Evolutionary conservation across 176 grass and related monocot species (phyloP).

Genomic region (Leersia perrieri): DNA sequence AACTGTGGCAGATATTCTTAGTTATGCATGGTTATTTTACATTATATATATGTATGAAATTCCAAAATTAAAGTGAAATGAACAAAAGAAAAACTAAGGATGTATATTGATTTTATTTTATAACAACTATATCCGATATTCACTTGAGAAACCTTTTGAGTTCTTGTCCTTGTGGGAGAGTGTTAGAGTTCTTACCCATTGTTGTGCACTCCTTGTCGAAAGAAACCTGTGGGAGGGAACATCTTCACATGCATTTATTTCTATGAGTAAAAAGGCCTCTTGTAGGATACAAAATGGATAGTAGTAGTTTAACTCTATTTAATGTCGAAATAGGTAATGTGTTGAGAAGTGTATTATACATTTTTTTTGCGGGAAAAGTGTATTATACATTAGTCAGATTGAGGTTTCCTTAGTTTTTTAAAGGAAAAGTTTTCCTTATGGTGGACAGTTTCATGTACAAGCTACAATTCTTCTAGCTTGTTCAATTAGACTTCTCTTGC

Average conservation of each 20-base stretch:
- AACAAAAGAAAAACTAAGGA: background rate
- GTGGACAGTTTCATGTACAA: background rate
- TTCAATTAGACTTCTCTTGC: background rate
- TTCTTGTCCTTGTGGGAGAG: background rate
- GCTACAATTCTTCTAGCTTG: background rate
- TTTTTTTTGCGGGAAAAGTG: no score
- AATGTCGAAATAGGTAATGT: background rate
- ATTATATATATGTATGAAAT: background rate
- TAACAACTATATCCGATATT: background rate
- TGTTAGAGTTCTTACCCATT: background rate
- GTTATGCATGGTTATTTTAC: background rate
- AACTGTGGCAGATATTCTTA: background rate
- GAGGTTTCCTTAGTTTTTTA: background rate
- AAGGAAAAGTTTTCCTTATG: no score
- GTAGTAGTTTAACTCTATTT: background rate
- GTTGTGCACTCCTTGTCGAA: background rate
- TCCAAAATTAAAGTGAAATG: background rate
- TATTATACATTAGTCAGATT: background rate
- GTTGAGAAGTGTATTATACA: conserved; percentile 1
- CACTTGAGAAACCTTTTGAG: background rate
- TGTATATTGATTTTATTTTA: background rate
- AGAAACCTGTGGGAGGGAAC: background rate
- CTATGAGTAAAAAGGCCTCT: background rate
- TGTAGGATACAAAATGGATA: background rate
- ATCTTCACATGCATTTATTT: background rate